Evolutionary conservation across 73 alveolate species (phyloP).

Genomic region (Uronychia setigera): DNA sequence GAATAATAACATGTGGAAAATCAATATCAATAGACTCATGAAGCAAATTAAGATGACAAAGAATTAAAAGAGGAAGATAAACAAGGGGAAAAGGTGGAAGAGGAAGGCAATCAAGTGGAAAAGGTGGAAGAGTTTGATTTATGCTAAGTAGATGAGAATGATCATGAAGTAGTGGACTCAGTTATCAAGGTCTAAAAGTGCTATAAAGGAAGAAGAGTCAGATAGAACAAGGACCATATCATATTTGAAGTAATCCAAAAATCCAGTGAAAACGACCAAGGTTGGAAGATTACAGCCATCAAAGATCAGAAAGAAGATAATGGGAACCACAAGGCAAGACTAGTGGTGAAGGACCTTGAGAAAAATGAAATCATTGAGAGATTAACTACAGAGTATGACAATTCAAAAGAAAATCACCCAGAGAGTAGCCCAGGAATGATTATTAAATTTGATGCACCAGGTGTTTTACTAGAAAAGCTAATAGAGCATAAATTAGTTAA

Average conservation of each 20-base stretch:
- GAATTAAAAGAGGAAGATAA: not conserved
- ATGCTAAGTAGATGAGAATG: not conserved
- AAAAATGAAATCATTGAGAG: no score
- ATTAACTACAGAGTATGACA: no score
- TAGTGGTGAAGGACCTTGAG: no score
- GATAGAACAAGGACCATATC: not conserved
- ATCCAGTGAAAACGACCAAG: not conserved
- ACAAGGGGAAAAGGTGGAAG: not conserved
- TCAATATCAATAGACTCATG: not conserved
- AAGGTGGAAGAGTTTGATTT: not conserved
- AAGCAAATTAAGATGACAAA: not conserved
- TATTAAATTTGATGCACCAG: no score
- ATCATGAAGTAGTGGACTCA: not conserved
- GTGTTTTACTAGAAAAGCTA: no score
- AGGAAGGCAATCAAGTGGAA: not conserved
- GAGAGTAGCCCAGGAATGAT: no score
- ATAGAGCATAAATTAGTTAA: no score
- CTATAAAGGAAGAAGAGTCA: not conserved
- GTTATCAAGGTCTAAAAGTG: not conserved
- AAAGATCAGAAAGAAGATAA: not conserved
- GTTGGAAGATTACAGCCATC: not conserved
- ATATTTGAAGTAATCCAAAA: not conserved
- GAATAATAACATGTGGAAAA: not conserved
- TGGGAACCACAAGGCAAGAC: not conserved
- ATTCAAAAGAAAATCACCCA: no score